Evolutionary conservation across 441 rosid species (phyloP), one percentile per base, ranked within the genome.

Genomic region (Biscutella laevigata): DNA sequence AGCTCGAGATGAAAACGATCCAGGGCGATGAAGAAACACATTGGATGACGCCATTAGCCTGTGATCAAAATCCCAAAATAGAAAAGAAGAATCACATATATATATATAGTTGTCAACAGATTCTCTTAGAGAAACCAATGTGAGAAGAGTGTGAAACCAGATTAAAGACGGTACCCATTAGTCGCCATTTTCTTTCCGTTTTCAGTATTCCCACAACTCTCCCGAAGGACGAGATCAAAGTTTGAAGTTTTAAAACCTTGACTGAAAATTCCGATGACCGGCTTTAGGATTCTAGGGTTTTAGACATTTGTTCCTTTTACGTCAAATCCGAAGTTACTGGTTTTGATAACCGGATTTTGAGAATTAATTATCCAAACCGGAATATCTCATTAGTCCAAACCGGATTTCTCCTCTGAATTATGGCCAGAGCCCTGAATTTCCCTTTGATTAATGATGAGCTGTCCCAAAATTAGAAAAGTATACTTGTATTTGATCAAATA

Each of bases 21-120:
- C 15, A 33, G 41, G 36, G 4, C 40, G 51, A 39, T 61, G 43
- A 41, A 50, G 35, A 41, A 61, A 25, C 42, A 27, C 20, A 61
- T 22, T 50, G 35, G 66, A 50, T 7, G 59, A 5, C 21, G 59
- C 29, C 66, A 61, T 61, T 40, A 61, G 24, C 66, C 59, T 51
- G 57, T 59, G 22, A 49, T 42, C 26, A n/a, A 35, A 38, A 42
- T 21, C 63, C 14, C 63, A 36, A 14, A 43, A 8, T n/a, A 34
- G 5, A 43, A n/a, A 0, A 24, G 13, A n/a, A 20, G 1, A 28
- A n/a, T n/a, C n/a, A n/a, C n/a, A n/a, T n/a, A n/a, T n/a, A n/a
- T n/a, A n/a, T n/a, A n/a, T n/a, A n/a, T n/a, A n/a, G n/a, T n/a
- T n/a, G n/a, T n/a, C n/a, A n/a, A n/a, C n/a, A n/a, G n/a, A n/a